phyloP scores from a whole-genome alignment of 1,284 basidiomycete species.

The Porodaedalea pini region DNA sequence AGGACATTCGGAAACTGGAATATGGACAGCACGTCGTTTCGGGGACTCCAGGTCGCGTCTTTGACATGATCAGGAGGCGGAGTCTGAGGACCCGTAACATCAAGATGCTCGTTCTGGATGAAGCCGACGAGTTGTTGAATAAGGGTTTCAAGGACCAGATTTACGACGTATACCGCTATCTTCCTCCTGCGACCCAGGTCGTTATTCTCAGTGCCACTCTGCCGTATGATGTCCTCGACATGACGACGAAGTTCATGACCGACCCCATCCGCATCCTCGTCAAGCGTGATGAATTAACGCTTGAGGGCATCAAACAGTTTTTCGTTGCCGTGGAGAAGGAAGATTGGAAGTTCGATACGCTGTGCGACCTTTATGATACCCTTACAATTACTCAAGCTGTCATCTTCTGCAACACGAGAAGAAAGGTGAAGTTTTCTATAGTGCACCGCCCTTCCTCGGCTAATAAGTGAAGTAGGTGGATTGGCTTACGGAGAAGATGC shows the following conservation, averaged over 20 bases:
- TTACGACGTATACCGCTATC: constrained; percentile 98
- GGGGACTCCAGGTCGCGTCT: constrained; percentile 97
- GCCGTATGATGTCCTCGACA: constrained; percentile 97
- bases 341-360: constrained; percentile 99
- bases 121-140: constrained; percentile 96
- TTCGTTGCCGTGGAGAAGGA: constrained; percentile 99
- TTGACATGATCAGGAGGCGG: constrained; percentile 98
- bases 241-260: constrained; percentile 99
- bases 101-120: constrained; percentile 99
- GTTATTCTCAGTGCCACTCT: constrained; percentile 94
- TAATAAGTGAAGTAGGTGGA: constrained; percentile 64
- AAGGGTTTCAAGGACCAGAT: constrained; percentile 99
- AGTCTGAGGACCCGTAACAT: constrained; percentile 95
- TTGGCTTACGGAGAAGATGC: constrained; percentile 99
- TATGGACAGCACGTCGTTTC: constrained; percentile 98
- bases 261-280: constrained; percentile 98
- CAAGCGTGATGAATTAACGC: constrained; percentile 98
- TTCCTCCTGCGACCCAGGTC: constrained; percentile 97
- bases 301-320: constrained; percentile 99
- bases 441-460: constrained; percentile 15
- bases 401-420: constrained; percentile 98
- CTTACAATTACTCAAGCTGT: constrained; percentile 99
- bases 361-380: constrained; percentile 98
- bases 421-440: constrained; percentile 66
- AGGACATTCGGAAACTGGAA: constrained; percentile 98